phyloP scores from a whole-genome alignment of 495 filamentous ascomycete species.

The Xylaria acuta region DNA sequence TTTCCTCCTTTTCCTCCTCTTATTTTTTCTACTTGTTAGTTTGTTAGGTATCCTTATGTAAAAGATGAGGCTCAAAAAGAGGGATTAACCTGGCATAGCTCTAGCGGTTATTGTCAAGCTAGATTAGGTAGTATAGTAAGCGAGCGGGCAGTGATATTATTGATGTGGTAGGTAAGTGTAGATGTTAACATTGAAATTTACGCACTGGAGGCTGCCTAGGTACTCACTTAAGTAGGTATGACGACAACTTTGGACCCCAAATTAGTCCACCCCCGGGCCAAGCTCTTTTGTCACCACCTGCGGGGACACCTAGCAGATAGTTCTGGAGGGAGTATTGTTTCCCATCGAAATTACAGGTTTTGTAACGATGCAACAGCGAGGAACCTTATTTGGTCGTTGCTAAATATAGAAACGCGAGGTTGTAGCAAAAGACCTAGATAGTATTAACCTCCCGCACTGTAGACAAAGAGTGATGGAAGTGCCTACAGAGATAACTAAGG shows the following conservation, averaged over 20 bases:
- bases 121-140: neutral
- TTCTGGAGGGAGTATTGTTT: neutral
- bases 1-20: too few relatives aligned
- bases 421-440: neutral
- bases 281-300: neutral
- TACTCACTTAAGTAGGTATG: too few relatives aligned
- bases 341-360: neutral
- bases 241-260: slow-evolving; percentile 11
- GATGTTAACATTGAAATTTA: neutral
- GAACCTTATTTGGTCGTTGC: neutral
- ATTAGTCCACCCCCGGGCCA: neutral
- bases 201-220: too few relatives aligned
- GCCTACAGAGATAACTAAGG: neutral
- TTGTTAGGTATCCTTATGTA: neutral
- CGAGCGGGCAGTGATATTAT: neutral
- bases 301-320: neutral
- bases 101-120: neutral
- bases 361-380: neutral
- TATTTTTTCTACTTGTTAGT: too few relatives aligned
- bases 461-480: neutral
- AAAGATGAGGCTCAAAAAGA: neutral
- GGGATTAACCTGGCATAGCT: neutral
- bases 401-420: slow-evolving; percentile 12
- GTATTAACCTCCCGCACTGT: neutral
- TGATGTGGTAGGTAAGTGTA: neutral